Conservation (phyloP, 1,139 yeast genomes). For the Kodamaea alishanica region DNA sequence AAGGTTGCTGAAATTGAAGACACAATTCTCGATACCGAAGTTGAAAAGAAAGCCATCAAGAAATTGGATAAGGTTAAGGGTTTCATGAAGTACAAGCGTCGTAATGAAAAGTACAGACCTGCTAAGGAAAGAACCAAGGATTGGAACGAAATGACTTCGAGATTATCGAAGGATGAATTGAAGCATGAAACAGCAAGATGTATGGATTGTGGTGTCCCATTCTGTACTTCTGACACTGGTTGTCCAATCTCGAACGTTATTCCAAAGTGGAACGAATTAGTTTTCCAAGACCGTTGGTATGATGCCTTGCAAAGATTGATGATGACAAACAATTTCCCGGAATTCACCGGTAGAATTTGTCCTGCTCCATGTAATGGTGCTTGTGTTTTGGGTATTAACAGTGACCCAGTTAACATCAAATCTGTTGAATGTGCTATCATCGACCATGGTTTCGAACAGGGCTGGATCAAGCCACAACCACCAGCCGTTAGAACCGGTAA, state of each 20-base stretch:
- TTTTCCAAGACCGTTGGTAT: constrained; percentile 92
- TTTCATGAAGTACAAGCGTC: constrained; percentile 88
- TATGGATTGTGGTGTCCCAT: constrained; percentile 99
- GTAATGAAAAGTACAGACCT: constrained; percentile 81
- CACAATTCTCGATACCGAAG: constrained; percentile 65
- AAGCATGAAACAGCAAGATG: constrained; percentile 95
- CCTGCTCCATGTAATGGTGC: constrained; percentile 99
- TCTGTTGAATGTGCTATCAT: constrained; percentile 94
- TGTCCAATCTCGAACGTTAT: constrained; percentile 96
- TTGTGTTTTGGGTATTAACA: constrained; percentile 90
- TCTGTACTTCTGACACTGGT: constrained; percentile 97
- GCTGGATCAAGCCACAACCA: constrained; percentile 88
- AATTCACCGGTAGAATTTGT: constrained; percentile 95
- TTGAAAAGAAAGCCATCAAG: constrained; percentile 59
- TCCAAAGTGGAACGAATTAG: constrained; percentile 97
- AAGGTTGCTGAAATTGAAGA: constrained; percentile 88
- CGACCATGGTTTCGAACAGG: constrained; percentile 93
- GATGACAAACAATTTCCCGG: constrained; percentile 98
- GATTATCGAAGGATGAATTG: constrained; percentile 82
- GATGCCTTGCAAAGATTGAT: constrained; percentile 88
- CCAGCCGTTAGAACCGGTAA: constrained; percentile 82
- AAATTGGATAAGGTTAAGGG: constrained; percentile 83
- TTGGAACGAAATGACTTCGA: constrained; percentile 86
- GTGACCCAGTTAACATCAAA: constrained; percentile 95
- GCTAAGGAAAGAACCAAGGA: constrained; percentile 76